A percentile compares a stretch with the other conserved stretches of the same genome.
Evolutionary conservation across 2,329 filamentous ascomycete genomes (phyloP).

Genomic region (Ophiocordyceps sinensis): DNA sequence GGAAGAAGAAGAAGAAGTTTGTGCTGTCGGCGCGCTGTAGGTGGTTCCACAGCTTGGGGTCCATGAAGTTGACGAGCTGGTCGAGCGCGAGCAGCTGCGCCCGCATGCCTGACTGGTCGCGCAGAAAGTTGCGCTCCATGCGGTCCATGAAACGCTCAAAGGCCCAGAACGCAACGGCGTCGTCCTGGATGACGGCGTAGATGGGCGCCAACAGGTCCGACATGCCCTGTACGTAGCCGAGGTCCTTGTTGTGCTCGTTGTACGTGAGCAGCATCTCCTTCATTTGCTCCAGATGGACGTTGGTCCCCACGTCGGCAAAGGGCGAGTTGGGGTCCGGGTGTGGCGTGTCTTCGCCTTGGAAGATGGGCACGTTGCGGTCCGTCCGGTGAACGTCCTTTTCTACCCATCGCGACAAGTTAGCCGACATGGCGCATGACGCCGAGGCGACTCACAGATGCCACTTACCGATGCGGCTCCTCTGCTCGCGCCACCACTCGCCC

Average conservation of each 20-base stretch:
- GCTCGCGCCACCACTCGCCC: slow-evolving; percentile 93
- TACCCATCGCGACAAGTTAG: slow-evolving; percentile 24
- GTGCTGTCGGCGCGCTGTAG: slow-evolving; percentile 84
- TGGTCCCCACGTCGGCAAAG: slow-evolving; percentile 84
- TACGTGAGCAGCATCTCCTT: slow-evolving; percentile 99
- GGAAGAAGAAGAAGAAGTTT: slow-evolving; percentile 99
- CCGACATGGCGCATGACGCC: background rate
- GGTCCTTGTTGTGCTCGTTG: slow-evolving; percentile 90
- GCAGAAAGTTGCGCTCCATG: slow-evolving; percentile 94
- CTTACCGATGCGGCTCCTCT: slow-evolving; percentile 84
- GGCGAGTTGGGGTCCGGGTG: slow-evolving; percentile 94
- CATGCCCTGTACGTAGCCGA: slow-evolving; percentile 98
- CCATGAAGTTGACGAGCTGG: slow-evolving; percentile 91
- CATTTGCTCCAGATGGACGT: slow-evolving; percentile 95
- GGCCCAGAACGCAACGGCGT: slow-evolving; percentile 91
- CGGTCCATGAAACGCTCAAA: slow-evolving; percentile 94
- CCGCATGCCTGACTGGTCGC: slow-evolving; percentile 93
- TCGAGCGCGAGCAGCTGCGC: slow-evolving; percentile 81
- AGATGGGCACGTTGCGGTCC: slow-evolving; percentile 87
- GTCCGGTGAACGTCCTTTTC: slow-evolving; percentile 98
- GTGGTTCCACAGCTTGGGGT: slow-evolving; percentile 85
- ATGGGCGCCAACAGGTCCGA: slow-evolving; percentile 90
- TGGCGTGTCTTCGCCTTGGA: slow-evolving; percentile 88
- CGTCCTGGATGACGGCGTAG: slow-evolving; percentile 94
- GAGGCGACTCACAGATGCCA: slow-evolving; percentile 64